Base-by-base conservation (phyloP, 306 rosid species). In the Pyrus pyrifolia region DNA sequence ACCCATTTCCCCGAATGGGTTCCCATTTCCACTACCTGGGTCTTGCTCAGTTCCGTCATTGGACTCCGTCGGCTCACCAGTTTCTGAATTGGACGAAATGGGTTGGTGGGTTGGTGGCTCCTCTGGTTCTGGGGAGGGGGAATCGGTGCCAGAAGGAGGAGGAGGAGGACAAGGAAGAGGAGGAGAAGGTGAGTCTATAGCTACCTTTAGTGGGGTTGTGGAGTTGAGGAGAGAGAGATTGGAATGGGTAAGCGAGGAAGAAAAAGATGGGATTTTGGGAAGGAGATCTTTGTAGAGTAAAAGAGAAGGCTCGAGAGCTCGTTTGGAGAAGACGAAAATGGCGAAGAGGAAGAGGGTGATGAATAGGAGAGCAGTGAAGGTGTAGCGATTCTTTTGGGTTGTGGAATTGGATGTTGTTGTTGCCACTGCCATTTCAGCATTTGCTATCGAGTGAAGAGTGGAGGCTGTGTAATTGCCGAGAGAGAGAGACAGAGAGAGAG, bases 251-350 rank as follows among this genome's bases (percentile, higher is more conserved):
- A 23, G 29, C 38, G 55, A 42, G 44, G 68, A 21, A 74, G 82
- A 31, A 53, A 75, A 46, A 14, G 65, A 42, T 11, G 89, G 80
- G 79, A 83, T 4, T 42, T 52, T 82, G 64, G 86, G 59, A 67
- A 81, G 81, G 88, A 84, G 85, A 87, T 91, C 89, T 71, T 81
- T 25, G 82, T 62, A 86, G 81, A 81, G 74, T 72, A 82, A 80
- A 71, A 86, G 69, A 27, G 89, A 40, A 19, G 90, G 79, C 21
- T 79, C 85, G n/a, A 86, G 77, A 63, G 90, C 33, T 73, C 81
- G 86, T 77, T 59, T 81, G 83, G 72, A 75, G 88, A 88, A 79
- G 77, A 91, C 19, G 81, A 88, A 79, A 70, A 87, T 11, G 42
- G 75, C 68, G 68, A 84, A 72, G 79, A 95, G 63, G 73, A 85